phyloP scores from a whole-genome alignment of 2,329 filamentous ascomycete species.

The Exophiala sp. region DNA sequence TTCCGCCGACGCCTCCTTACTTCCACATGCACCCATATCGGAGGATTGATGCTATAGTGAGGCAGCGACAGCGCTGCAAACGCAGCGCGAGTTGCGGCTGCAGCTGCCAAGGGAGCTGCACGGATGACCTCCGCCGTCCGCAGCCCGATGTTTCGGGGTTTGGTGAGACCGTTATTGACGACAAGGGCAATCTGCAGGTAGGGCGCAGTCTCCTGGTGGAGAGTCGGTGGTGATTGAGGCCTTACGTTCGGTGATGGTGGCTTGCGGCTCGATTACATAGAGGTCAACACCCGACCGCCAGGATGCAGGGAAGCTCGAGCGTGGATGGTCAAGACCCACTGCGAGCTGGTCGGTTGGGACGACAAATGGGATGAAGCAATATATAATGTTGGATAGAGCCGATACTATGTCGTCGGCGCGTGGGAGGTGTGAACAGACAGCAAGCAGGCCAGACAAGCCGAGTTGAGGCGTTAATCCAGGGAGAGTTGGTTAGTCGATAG shows the following conservation, averaged over 20 bases:
- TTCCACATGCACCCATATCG: conserved; percentile 88
- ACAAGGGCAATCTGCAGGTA: background rate
- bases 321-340: background rate
- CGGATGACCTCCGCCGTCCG: conserved; percentile 16
- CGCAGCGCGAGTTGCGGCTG: conserved; percentile 25
- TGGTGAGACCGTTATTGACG: conserved; percentile 12
- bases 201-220: conserved; percentile 7
- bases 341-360: background rate
- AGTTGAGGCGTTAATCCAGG: conserved; percentile 4
- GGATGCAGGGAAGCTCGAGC: background rate
- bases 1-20: conserved; percentile 63
- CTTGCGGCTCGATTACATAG: conserved; percentile 14
- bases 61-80: conserved; percentile 24
- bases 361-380: too few species aligned
- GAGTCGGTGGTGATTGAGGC: background rate
- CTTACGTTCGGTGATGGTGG: conserved; percentile 2
- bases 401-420: background rate
- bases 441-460: conserved; percentile 4
- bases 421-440: background rate
- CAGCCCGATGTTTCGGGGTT: conserved; percentile 24
- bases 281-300: conserved; percentile 4
- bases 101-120: conserved; percentile 25
- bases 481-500: conserved; percentile 13
- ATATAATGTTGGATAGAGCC: too few species aligned
- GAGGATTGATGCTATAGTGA: conserved; percentile 6